These are phyloP conservation scores for Cetraspora pellucida DNA, from an alignment of 192 early-diverging fungal species.

Conservation along the genomic window DNA sequence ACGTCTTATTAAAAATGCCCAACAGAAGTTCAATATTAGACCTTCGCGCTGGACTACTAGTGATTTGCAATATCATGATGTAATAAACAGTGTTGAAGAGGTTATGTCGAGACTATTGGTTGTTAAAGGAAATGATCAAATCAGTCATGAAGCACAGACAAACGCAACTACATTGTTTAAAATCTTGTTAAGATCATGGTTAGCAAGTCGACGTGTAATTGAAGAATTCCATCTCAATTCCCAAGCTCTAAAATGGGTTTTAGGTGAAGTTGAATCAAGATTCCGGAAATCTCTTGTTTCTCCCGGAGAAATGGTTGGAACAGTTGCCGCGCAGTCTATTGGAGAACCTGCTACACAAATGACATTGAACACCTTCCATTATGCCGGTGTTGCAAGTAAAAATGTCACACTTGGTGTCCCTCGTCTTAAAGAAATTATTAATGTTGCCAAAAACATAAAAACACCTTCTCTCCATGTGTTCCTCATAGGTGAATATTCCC, in stretches of 20 bases:
- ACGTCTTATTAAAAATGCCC: slow-evolving; percentile 89
- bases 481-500: slow-evolving; percentile 68
- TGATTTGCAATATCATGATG: slow-evolving; percentile 45
- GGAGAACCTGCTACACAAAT: slow-evolving; percentile 99
- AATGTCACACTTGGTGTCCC: slow-evolving; percentile 98
- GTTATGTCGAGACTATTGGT: slow-evolving; percentile 56
- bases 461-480: slow-evolving; percentile 86
- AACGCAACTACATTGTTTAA: slow-evolving; percentile 95
- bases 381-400: slow-evolving; percentile 96
- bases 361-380: slow-evolving; percentile 99
- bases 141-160: slow-evolving; percentile 83
- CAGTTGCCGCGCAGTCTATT: slow-evolving; percentile 97
- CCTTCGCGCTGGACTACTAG: slow-evolving; percentile 44
- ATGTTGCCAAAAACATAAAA: slow-evolving; percentile 95
- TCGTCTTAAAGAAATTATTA: slow-evolving; percentile 98
- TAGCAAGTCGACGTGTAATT: slow-evolving; percentile 84
- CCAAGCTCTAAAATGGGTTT: slow-evolving; percentile 91
- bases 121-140: slow-evolving; percentile 85
- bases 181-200: slow-evolving; percentile 74
- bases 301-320: slow-evolving; percentile 98
- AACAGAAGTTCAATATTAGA: slow-evolving; percentile 72
- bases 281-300: slow-evolving; percentile 91
- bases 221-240: slow-evolving; percentile 86
- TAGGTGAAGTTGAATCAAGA: slow-evolving; percentile 90
- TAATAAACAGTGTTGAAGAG: slow-evolving; percentile 47